Conservation (phyloP, 129 eudicot species). For the Flaveria robusta region DNA sequence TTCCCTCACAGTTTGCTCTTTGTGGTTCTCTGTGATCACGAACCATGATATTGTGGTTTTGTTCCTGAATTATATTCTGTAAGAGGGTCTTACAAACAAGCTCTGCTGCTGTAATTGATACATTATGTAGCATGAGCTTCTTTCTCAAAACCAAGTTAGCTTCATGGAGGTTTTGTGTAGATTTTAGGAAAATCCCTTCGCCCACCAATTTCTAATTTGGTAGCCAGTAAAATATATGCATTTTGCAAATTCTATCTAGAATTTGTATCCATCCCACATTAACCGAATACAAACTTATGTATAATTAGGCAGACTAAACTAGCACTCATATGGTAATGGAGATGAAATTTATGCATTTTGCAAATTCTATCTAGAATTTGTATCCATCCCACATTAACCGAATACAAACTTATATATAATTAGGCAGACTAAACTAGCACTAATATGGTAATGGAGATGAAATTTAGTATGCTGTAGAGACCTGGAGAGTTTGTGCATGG, state of each 20-base stretch:
- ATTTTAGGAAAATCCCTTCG: neutral
- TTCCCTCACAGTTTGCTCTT: neutral
- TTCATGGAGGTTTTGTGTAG: constrained; percentile 1
- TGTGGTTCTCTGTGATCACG: neutral
- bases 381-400: neutral
- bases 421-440: neutral
- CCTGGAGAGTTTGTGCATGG: neutral
- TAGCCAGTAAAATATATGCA: neutral
- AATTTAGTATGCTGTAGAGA: neutral
- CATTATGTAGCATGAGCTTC: neutral
- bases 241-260: neutral
- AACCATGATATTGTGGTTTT: neutral
- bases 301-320: neutral
- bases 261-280: neutral
- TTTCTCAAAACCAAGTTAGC: neutral
- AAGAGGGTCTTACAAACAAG: constrained; percentile 11
- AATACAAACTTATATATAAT: neutral
- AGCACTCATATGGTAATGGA: neutral
- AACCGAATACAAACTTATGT: neutral
- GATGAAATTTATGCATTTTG: neutral
- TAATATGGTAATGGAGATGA: neutral
- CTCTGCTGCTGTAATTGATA: neutral
- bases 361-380: neutral
- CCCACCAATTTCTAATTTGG: neutral
- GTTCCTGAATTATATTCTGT: neutral